Conservation (phyloP, 192 early-diverging fungal species). For the Coemansia sp. region DNA sequence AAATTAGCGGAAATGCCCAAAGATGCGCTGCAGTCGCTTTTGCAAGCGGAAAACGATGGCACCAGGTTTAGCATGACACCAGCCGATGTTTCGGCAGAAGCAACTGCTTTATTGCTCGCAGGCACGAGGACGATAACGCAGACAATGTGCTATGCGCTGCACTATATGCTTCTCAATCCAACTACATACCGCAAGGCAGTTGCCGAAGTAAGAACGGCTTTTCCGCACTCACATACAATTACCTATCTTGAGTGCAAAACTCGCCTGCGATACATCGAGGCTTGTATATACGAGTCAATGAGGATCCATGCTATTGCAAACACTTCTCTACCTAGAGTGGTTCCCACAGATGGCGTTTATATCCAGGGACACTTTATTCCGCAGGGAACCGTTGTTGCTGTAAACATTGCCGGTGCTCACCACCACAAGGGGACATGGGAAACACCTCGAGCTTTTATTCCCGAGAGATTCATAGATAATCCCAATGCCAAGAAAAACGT, state of each 20-base stretch:
- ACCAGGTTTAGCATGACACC: slow-evolving; percentile 28
- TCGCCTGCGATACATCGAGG: slow-evolving; percentile 40
- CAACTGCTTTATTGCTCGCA: slow-evolving; percentile 31
- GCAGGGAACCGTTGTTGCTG: slow-evolving; percentile 22
- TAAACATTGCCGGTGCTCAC: slow-evolving; percentile 33
- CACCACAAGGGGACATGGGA: slow-evolving; percentile 33
- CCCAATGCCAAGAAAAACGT: slow-evolving; percentile 25
- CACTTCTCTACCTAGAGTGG: slow-evolving; percentile 22
- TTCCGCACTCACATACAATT: slow-evolving; percentile 15
- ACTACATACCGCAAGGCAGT: slow-evolving; percentile 7
- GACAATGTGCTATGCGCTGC: slow-evolving; percentile 34
- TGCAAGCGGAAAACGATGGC: slow-evolving; percentile 34
- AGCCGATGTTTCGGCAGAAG: slow-evolving; percentile 31
- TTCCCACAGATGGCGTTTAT: slow-evolving; percentile 28
- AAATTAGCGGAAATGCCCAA: no score
- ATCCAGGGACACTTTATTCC: slow-evolving; percentile 35
- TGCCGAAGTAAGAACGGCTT: slow-evolving; percentile 21
- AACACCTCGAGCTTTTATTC: slow-evolving; percentile 25
- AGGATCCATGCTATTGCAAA: slow-evolving; percentile 36
- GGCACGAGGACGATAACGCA: slow-evolving; percentile 32
- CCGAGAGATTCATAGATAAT: slow-evolving; percentile 27
- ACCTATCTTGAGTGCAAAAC: slow-evolving; percentile 23
- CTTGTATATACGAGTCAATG: slow-evolving; percentile 43
- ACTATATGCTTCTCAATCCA: slow-evolving; percentile 41
- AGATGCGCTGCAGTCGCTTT: slow-evolving; percentile 39